Evolutionary conservation across 2,329 filamentous ascomycete genomes (phyloP), one percentile per base, ranked within the genome.

Genomic region (Endothia cerciana): DNA sequence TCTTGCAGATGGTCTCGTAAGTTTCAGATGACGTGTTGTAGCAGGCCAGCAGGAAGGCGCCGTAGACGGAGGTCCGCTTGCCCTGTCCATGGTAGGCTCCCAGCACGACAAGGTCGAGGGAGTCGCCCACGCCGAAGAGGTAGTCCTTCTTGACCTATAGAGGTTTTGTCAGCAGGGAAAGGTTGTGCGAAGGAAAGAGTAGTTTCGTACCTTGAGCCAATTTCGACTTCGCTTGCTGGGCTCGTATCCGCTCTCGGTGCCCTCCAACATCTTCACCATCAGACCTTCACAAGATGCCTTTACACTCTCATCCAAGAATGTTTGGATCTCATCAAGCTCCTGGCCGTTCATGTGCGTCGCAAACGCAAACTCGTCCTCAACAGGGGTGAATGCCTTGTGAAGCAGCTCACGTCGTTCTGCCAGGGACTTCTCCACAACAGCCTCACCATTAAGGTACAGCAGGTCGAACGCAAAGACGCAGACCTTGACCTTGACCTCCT

Each of bases 181-280:
- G 19, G 25, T 10, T 19, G 38, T 3, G 3, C 43, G 13, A 33
- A 41, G 56, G 17, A 36, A 53, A 22, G 19, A 33, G 43, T 33
- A 45, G 60, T 69, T 75, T 73, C 55, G 15, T 82, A 91, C 90
- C 84, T 99, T 99, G 70, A 99, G 90, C 95, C 95, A 99, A 75
- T 99, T 99, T 67, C 95, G 91, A 78, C 92, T 97, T 70, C 95
- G 90, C 77, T 97, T 97, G 73, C 92, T 97, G 25, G 95, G 95
- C 79, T 98, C 94, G 75, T 99, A 99, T 72, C 92, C 92, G 71
- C 92, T 97, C 78, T 97, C 94, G 7, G 87, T 82, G 0, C 94
- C 95, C 76, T 98, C 94, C 66, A 99, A 81, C 95, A 99, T 99
- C 82, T 99, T 99, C 17, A 99, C 95, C 95, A 99, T 99, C 62